Evolutionary conservation across 352 stramenopile genomes (phyloP), one percentile per base, ranked within the genome.

Genomic region (Pythium periplocum): DNA sequence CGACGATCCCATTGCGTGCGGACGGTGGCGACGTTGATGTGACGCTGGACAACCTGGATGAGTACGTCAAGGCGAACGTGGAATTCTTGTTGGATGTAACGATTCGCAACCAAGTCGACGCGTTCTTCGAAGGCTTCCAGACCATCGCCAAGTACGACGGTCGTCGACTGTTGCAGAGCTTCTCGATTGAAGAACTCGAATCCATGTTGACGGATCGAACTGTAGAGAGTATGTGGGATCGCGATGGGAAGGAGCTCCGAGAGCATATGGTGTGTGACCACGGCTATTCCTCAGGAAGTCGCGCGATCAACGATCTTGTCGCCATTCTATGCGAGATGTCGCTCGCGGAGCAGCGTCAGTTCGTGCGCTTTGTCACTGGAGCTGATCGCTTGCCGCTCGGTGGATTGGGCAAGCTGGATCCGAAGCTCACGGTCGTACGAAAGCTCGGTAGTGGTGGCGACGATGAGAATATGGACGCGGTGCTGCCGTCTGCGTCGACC

Each of bases 351-450:
- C 83, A 92, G 58, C 73, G 79, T 4, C 70, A 85, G 30, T 96
- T 96, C 73, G 79, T 96, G 52, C 76, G 78, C 40, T 96, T 96
- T 62, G 78, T 96, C n/a, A 96, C 86, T 38, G 87, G 87, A 32
- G 85, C 86, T 7, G 87, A 90, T 48, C 84, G 87, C 3, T 61
- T 96, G 56, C 87, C 87, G 12, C 65, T 93, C 9, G 87, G 86
- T n/a, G 87, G 87, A 3, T 71, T 95, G 48, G 71, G 66, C 11
- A 78, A 75, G 45, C 78, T 96, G 31, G 77, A 88, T 52, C 87
- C 87, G 5, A 83, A 90, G 52, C 78, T 96, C 50, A 96, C 87
- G 44, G 85, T 96, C 37, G 87, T 96, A 48, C 80, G 84, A 35
- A 96, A 96, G 51, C 66, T 89, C 10, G 67, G 73, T 0, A 68